Conservation (phyloP, 129 eudicot genomes). For the Helichrysum umbraculigerum region DNA sequence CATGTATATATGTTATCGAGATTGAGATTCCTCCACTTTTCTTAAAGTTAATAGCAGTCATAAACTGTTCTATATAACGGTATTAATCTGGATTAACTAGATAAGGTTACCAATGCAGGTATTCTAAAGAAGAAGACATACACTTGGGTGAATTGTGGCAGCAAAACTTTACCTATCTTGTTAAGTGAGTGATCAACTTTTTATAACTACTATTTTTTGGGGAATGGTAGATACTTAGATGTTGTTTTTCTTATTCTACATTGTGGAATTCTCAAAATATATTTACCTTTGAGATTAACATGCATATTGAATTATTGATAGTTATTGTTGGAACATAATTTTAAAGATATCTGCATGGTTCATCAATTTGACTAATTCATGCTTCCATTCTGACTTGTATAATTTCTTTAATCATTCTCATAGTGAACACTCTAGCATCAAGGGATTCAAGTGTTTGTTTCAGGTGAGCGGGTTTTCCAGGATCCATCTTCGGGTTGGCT, state of each 20-base stretch:
- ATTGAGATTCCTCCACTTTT: background rate
- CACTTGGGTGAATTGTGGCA: constrained; percentile 45
- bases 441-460: constrained; percentile 77
- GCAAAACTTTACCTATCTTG: constrained; percentile 76
- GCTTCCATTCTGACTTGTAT: constrained; percentile 5
- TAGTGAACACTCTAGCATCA: constrained; percentile 71
- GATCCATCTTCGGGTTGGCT: constrained; percentile 45
- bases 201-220: background rate
- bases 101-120: constrained; percentile 49
- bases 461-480: constrained; percentile 67
- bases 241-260: background rate
- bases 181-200: constrained; percentile 59
- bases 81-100: constrained; percentile 12
- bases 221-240: background rate
- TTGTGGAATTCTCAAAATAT: background rate
- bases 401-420: constrained; percentile 8
- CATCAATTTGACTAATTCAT: background rate
- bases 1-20: background rate
- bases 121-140: constrained; percentile 88
- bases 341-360: background rate
- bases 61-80: constrained; percentile 7
- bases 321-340: background rate
- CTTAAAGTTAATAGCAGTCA: background rate
- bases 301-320: background rate
- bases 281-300: background rate